Conservation (phyloP, 805 yeast genomes). For the Cyberlindnera xishuangbannaensis region DNA sequence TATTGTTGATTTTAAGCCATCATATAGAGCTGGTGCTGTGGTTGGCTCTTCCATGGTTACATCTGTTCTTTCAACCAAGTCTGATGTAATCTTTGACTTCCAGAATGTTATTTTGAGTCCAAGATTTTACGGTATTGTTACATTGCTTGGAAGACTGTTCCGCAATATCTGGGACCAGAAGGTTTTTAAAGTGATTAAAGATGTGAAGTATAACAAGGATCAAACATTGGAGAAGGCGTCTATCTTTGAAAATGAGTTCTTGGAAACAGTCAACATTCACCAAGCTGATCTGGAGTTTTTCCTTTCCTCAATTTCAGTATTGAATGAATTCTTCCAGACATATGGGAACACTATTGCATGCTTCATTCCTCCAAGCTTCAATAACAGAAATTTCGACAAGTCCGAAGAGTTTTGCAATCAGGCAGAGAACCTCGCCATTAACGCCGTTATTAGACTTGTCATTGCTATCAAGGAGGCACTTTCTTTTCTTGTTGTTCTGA, state of each 20-base stretch:
- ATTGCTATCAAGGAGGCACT: slow-evolving; percentile 82
- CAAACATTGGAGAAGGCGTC: slow-evolving; percentile 26
- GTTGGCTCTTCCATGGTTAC: slow-evolving; percentile 19
- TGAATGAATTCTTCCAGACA: slow-evolving; percentile 63
- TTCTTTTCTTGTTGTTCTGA: slow-evolving; percentile 76
- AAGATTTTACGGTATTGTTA: slow-evolving; percentile 81
- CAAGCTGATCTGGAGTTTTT: slow-evolving; percentile 58
- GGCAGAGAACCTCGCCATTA: slow-evolving; percentile 87
- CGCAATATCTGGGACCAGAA: slow-evolving; percentile 73
- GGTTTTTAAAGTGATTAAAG: slow-evolving; percentile 44
- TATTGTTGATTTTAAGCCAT: slow-evolving; percentile 37
- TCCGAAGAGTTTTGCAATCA: slow-evolving; percentile 65
- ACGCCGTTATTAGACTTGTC: slow-evolving; percentile 67
- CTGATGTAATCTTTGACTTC: slow-evolving; percentile 33
- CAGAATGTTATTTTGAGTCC: slow-evolving; percentile 87
- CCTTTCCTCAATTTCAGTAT: slow-evolving; percentile 62
- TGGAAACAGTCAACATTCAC: slow-evolving; percentile 34
- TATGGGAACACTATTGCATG: slow-evolving; percentile 60
- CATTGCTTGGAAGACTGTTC: slow-evolving; percentile 71
- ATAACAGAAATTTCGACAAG: slow-evolving; percentile 29
- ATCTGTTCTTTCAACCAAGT: slow-evolving; percentile 7
- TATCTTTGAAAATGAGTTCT: slow-evolving; percentile 36
- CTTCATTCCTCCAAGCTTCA: slow-evolving; percentile 49
- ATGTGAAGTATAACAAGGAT: slow-evolving; percentile 28
- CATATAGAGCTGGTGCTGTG: slow-evolving; percentile 24